Base-by-base conservation (phyloP, 169 alveolate species). In the Cryptosporidium muris region DNA sequence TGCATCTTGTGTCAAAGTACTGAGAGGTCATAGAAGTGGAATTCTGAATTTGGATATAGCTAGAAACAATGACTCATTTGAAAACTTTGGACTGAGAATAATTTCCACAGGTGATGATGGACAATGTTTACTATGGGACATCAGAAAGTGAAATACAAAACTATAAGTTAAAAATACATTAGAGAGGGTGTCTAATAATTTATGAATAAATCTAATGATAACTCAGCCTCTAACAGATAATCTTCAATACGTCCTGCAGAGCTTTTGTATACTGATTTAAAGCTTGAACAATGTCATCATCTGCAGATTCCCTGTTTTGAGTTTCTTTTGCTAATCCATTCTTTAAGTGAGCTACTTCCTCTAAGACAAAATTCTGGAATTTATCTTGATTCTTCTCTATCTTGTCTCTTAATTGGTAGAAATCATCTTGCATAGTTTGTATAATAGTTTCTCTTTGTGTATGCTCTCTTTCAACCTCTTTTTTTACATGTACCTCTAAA, bases 211-310 rank as follows among this genome's bases (percentile, higher is more conserved):
- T 49, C n/a, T 49, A 49, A 9, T 49, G n/a, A 49, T 49, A 49
- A 49, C 11, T 49, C 2, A 49, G n/a, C 11, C 11, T 16, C 36
- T 74, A 74, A 43, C 85, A 74, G 43, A 91, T 92, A 12, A 90
- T 91, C 14, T 92, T 82, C 58, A 91, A 85, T 4, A 92, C 93
- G 49, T 92, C 94, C 48, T 92, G 95, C 56, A 91, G 82, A 40
- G 94, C 95, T 54, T 92, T 92, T 45, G 97, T 93, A 88, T 92
- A 94, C 80, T 92, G 95, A 80, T 95, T 95, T 53, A 95, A 93
- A 40, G 97, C 97, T 68, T 91, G 95, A 49, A 94, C 97, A 63
- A 95, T 93, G 90, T 94, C 97, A 82, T 94, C 95, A 88, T 95
- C 97, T 38, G 97, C 96, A 36, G 90, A 91, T 63, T 94, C 97